A percentile compares a stretch with the other conserved stretches of the same genome.
phyloP scores from a whole-genome alignment of 129 eudicot genomes.

The Ambrosia trifida region DNA sequence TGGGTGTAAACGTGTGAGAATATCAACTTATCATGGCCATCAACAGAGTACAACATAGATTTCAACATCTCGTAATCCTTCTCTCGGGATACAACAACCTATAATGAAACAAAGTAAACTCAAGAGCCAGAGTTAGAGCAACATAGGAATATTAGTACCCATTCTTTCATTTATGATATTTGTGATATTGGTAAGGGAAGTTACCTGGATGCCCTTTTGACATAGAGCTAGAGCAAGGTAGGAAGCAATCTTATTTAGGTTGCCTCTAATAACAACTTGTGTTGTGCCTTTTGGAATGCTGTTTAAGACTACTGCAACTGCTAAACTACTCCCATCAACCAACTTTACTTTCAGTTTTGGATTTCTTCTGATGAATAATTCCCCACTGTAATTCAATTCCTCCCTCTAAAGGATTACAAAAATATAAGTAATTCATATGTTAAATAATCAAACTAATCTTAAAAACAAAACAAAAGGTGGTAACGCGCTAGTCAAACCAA shows the following conservation, averaged over 20 bases:
- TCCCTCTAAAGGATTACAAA: constrained; percentile 43
- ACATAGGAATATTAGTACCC: background rate
- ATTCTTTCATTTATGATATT: background rate
- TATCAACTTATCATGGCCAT: constrained; percentile 42
- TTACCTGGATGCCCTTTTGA: constrained; percentile 68
- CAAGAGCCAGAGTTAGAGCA: background rate
- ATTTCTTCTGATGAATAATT: constrained; percentile 47
- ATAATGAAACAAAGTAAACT: background rate
- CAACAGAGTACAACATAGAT: constrained; percentile 29
- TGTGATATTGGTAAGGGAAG: background rate
- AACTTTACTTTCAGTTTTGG: constrained; percentile 63
- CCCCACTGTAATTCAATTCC: constrained; percentile 48
- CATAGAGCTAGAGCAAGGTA: constrained; percentile 61
- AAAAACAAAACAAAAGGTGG: background rate
- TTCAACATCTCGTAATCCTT: constrained; percentile 51
- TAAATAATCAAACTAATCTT: background rate
- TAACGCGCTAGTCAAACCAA: background rate
- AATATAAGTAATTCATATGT: background rate
- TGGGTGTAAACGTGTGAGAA: constrained; percentile 28
- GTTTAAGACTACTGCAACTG: constrained; percentile 64
- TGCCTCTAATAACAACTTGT: constrained; percentile 60
- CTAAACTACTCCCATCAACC: constrained; percentile 83
- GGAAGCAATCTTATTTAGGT: constrained; percentile 56
- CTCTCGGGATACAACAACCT: constrained; percentile 46
- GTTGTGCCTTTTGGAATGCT: constrained; percentile 67